Base-by-base conservation (phyloP, 371 early-diverging fungal genomes). In the Mortierella sp. region DNA sequence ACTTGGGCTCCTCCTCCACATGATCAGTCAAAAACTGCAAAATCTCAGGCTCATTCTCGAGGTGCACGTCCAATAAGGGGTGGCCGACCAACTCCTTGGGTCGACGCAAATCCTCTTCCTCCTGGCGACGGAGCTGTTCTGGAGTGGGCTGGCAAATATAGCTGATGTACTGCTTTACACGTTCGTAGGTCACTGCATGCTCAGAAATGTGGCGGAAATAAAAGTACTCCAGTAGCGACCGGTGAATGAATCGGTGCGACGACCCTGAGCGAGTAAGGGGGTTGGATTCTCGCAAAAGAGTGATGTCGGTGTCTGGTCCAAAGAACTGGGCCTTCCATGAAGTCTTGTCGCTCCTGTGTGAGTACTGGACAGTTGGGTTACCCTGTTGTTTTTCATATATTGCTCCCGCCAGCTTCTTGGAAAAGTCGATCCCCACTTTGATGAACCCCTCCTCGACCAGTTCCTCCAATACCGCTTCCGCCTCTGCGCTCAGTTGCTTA, bases 221-320 rank as follows among this genome's bases (percentile, higher is more conserved):
- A 54, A 54, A 54, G 44, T 77, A 73, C 37, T 77, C 78, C 9
- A 67, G 64, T 2, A 77, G n/a, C 0, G 78, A 72, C 1, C 44
- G 48, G 31, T 77, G 78, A 21, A 77, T 72, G n/a, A 77, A 77
- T 9, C 78, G 72, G 55, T 72, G n/a, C 5, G 48, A 54, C n/a
- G 43, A 53, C 3, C 72, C 73, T 4, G 3, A 5, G 26, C 78
- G 72, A 0, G 16, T 54, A 31, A 77, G 64, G 1, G 77, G 72
- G 19, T 50, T 50, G 1, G 57, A 24, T 24, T 59, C 72, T 48
- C 61, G 11, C 3, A 54, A 8, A 5, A 54, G 24, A 4, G 19
- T 54, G 54, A 54, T 8, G 24, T 54, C 24, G 4, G 24, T 59
- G 9, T 71, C 64, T 1, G 57, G 31, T 24, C 61, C 34, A 40